Base-by-base conservation (phyloP, 2,329 filamentous ascomycete species). In the Sordariomycetes sp. region DNA sequence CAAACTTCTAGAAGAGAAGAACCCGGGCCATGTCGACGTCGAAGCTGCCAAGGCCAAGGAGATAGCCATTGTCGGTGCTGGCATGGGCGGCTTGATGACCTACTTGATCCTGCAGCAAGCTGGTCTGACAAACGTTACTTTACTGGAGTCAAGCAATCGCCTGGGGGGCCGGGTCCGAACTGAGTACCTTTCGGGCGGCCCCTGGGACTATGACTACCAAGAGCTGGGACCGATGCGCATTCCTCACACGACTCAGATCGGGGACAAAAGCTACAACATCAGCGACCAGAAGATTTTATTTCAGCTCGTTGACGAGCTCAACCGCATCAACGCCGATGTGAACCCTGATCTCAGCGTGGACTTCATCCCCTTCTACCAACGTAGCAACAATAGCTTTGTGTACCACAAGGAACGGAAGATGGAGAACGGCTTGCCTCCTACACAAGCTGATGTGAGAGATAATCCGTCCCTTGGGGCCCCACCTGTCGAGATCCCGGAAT, bases 131-230 rank as follows among this genome's bases (percentile, higher is more conserved):
- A 72, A 81, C 49, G 65, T 77, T 55, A 66, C 68, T 30, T 77
- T 82, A 36, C 60, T 77, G 14, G 79, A 83, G 49, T 71, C 73
- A 0, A 68, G 66, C 6, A 52, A 72, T 25, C 63, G 78, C 7
- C 63, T 82, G 11, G 79, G 79, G 12, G 77, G 78, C 4, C 69
- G 79, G 15, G 68, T 82, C 0, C 72, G 73, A 37, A 82, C 78
- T 3, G 66, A 66, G 35, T 82, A 82, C 35, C 63, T 82, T 3
- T 66, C 67, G 3, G 71, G 68, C 4, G 71, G 63, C 0, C 72
- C 74, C 0, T 67, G 70, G 15, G 64, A 80, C 39, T 81, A 82
- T 46, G 75, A 76, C 15, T 82, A 82, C 49, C 75, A 81, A 45
- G 78, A 81, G 47, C 68, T 67, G 72, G 78, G 78, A 0, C 73